These are phyloP conservation scores for Acanthochlamys bracteata DNA, from an alignment of 106 monocot genomes.

Conservation along the genomic window DNA sequence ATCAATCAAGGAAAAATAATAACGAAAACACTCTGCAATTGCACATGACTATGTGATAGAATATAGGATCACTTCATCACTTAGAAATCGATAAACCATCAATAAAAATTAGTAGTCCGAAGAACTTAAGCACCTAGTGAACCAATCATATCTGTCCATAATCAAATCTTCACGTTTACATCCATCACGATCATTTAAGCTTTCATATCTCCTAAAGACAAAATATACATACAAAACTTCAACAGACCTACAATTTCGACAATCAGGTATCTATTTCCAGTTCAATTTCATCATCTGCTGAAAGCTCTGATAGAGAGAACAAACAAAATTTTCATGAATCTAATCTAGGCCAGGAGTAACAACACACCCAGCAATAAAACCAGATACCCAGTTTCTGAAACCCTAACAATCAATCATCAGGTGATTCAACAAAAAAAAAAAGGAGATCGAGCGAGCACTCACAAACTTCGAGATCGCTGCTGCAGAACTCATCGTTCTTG, in stretches of 20 bases:
- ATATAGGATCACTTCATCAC: neutral
- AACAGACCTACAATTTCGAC: too few species aligned
- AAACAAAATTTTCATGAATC: too few species aligned
- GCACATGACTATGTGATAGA: too few species aligned
- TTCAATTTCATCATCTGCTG: too few species aligned
- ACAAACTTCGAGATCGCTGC: constrained; percentile 97
- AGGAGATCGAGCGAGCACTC: constrained; percentile 14
- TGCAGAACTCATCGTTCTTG: constrained; percentile 75
- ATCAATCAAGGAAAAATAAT: neutral
- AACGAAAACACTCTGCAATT: neutral
- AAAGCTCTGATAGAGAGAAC: too few species aligned
- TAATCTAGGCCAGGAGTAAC: too few species aligned
- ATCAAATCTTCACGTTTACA: neutral
- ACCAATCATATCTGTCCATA: neutral
- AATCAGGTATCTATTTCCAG: too few species aligned
- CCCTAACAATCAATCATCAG: neutral
- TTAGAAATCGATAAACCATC: neutral
- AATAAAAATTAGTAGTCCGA: neutral
- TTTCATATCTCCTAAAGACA: neutral
- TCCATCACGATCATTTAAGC: neutral
- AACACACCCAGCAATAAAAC: too few species aligned
- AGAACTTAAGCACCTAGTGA: neutral
- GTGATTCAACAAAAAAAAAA: neutral
- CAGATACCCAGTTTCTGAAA: too few species aligned
- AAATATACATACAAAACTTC: neutral